Evolutionary conservation across 2,329 filamentous ascomycete genomes (phyloP).

Genomic region (Colletotrichum falcatum): DNA sequence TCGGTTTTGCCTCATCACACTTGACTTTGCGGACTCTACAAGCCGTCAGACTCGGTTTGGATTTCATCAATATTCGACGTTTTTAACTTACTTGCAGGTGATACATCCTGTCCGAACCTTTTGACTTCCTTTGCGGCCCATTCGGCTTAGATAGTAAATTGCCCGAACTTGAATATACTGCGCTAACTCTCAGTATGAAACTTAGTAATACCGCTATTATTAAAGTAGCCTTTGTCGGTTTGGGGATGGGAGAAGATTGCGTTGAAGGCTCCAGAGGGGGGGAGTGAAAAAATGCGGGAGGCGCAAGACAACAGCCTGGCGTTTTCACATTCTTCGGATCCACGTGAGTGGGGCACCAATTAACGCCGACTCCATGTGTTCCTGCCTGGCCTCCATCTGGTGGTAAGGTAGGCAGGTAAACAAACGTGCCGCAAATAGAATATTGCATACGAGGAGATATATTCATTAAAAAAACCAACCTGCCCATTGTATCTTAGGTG

Average conservation of each 20-base stretch:
- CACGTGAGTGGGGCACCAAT: too few relatives aligned
- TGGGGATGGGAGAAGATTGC: background rate
- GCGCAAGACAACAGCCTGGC: background rate
- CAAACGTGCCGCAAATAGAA: too few relatives aligned
- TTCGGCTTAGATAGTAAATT: background rate
- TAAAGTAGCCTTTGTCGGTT: background rate
- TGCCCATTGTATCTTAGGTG: too few relatives aligned
- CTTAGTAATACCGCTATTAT: background rate
- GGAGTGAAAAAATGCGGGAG: background rate
- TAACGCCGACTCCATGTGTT: too few relatives aligned
- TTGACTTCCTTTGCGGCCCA: conserved; percentile 11
- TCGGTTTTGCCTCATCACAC: conserved; percentile 66
- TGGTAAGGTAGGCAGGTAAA: too few relatives aligned
- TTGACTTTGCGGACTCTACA: conserved; percentile 65
- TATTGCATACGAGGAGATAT: too few relatives aligned
- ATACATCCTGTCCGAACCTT: conserved; percentile 10
- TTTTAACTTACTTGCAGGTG: conserved; percentile 2
- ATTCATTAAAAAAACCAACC: too few relatives aligned
- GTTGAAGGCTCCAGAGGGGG: too few relatives aligned
- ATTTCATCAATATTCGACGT: too few relatives aligned
- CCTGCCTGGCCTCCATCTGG: too few relatives aligned
- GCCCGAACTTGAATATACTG: too few relatives aligned
- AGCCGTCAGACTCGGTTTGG: background rate
- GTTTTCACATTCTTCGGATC: background rate
- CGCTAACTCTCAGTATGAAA: background rate